Base-by-base conservation (phyloP, 1,284 basidiomycete species). In the Ganoderma multipileum region DNA sequence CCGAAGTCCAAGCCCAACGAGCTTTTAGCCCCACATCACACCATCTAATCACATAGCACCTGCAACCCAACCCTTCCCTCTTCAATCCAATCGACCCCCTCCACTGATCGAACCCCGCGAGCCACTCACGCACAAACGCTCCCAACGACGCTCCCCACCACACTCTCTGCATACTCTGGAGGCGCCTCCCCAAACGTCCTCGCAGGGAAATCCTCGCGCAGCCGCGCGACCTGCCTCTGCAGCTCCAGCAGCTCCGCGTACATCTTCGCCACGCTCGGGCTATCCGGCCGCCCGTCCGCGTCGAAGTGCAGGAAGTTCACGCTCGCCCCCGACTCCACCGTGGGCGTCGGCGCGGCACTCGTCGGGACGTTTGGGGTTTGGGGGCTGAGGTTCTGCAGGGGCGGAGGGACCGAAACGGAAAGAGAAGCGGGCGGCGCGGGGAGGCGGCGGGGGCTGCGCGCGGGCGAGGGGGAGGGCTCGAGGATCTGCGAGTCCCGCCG, bases 181-280 rank as follows among this genome's bases (percentile, higher is more conserved):
- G 58, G 58, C 58, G 58, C 58, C 20, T 60, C 58, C n/a, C n/a
- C 38, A 38, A 58, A 58, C n/a, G 11, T 9, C 47, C 47, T 26
- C 23, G 0, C 47, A 11, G 58, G 58, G 7, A 38, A 3, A 6
- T 39, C 58, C n/a, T 60, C 58, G n/a, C 38, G 36, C n/a, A 60
- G n/a, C 58, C 58, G 11, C 58, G 58, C 58, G 23, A 60, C 58
- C 58, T 60, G 58, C 23, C 38, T n/a, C 58, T 60, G 58, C 58
- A 60, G 38, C 36, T 38, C 58, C 4, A 39, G 23, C 38, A 60
- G 38, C 38, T 60, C 58, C 38, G 23, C 44, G 41, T 47, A 62
- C 61, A 62, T 62, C 42, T 5, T 36, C 61, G 28, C 41, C 28
- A 62, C n/a, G 44, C 61, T 52, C 61, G 61, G 44, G 33, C 61